These are phyloP conservation scores for Candolleomyces efflorescens DNA, from an alignment of 768 basidiomycete species.

Conservation along the genomic window DNA sequence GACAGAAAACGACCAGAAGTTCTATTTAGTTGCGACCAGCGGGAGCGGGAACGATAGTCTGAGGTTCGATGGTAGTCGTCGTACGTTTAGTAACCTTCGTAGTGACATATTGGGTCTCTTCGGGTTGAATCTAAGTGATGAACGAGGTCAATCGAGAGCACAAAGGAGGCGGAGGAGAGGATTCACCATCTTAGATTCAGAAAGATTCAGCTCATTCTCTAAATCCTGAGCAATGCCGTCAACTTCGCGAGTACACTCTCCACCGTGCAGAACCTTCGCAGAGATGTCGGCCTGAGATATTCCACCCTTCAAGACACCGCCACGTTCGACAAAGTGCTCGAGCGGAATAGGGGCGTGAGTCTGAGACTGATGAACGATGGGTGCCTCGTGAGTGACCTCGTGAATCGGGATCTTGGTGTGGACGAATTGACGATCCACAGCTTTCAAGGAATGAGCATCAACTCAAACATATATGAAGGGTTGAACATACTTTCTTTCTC, in stretches of 20 bases:
- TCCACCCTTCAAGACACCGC: conserved; percentile 16
- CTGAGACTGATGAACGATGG: conserved; percentile 32
- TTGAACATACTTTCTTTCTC: conserved; percentile 31
- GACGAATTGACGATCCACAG: conserved; percentile 24
- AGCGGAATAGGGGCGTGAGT: conserved; percentile 28
- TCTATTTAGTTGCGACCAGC: too few relatives aligned
- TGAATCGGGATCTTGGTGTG: conserved; percentile 32
- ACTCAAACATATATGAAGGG: not conserved
- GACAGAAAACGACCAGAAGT: too few relatives aligned
- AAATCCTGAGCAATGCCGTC: conserved; percentile 20
- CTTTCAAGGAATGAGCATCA: conserved; percentile 13
- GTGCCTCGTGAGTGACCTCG: conserved; percentile 32
- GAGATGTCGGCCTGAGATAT: conserved; percentile 14
- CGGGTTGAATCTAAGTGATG: too few relatives aligned
- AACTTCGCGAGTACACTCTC: conserved; percentile 19
- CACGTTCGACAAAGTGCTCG: conserved; percentile 26
- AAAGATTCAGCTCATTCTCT: conserved; percentile 16
- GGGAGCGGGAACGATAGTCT: too few relatives aligned
- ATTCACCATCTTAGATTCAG: too few relatives aligned
- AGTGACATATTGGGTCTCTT: too few relatives aligned
- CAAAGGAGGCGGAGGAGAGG: too few relatives aligned
- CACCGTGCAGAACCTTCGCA: conserved; percentile 17
- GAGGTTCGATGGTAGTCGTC: too few relatives aligned
- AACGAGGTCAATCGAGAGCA: too few relatives aligned
- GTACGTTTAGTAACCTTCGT: too few relatives aligned